Evolutionary conservation across 371 early-diverging fungal genomes (phyloP).

Genomic region (Rhizopus delemar): DNA sequence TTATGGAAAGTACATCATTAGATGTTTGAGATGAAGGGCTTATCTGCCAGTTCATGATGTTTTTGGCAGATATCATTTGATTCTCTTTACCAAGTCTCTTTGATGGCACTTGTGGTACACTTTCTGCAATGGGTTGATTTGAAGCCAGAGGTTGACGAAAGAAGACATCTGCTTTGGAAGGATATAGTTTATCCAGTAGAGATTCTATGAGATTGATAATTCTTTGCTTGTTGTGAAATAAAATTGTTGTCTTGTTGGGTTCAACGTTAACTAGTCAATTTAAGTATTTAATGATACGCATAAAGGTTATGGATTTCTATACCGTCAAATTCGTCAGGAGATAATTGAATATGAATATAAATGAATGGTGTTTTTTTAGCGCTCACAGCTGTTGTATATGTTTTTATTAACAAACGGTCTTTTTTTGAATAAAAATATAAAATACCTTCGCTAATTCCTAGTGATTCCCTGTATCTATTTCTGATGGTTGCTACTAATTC

Average conservation of each 20-base stretch:
- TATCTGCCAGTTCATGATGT: conserved; percentile 3
- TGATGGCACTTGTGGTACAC: neutral
- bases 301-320: neutral
- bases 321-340: conserved; percentile 42
- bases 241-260: conserved; percentile 39
- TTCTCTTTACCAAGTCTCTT: neutral
- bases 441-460: conserved; percentile 19
- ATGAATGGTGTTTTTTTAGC: conserved; percentile 38
- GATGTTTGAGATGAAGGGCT: neutral
- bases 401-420: neutral
- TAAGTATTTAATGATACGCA: neutral
- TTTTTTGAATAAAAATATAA: neutral
- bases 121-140: neutral
- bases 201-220: conserved; percentile 25
- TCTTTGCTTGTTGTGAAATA: conserved; percentile 35
- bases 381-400: conserved; percentile 3
- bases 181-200: conserved; percentile 21
- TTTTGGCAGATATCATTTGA: neutral
- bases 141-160: neutral
- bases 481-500: conserved; percentile 27
- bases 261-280: conserved; percentile 43
- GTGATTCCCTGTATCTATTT: conserved; percentile 23
- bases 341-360: conserved; percentile 35
- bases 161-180: conserved; percentile 1
- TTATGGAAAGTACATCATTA: neutral